These are phyloP conservation scores for Coccomyxa subellipsoidea DNA, from an alignment of 163 green algal species.

Conservation along the genomic window DNA sequence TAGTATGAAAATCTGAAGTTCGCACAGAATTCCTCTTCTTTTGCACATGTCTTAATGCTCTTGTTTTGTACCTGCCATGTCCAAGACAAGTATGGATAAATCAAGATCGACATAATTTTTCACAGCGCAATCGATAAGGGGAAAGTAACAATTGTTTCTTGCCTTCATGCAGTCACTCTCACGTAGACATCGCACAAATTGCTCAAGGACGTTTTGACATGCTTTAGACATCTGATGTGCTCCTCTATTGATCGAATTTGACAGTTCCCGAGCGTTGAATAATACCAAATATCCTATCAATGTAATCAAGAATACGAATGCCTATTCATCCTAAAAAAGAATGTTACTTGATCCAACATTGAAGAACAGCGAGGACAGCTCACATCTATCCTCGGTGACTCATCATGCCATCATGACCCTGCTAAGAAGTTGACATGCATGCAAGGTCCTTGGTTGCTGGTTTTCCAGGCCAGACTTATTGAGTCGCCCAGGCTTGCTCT, in stretches of 20 bases:
- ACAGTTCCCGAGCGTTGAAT: not conserved
- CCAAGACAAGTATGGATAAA: not conserved
- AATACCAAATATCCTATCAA: not conserved
- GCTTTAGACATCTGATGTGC: conserved; percentile 54
- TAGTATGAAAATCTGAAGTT: conserved; percentile 62
- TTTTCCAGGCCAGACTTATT: no score
- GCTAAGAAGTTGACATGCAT: no score
- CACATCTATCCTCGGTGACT: not conserved
- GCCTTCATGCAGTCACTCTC: conserved; percentile 72
- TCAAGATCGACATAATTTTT: not conserved
- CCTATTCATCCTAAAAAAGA: not conserved
- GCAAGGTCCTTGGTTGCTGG: no score
- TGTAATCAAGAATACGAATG: not conserved
- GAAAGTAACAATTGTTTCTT: not conserved
- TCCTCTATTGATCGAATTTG: not conserved
- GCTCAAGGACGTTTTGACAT: conserved; percentile 62
- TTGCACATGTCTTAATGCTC: conserved; percentile 59
- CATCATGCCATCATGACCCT: not conserved
- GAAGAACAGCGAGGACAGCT: not conserved
- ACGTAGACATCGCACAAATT: conserved; percentile 72
- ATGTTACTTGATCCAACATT: not conserved
- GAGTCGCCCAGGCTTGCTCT: no score
- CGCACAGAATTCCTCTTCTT: conserved; percentile 60
- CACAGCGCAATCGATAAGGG: no score
- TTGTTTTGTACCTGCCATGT: conserved; percentile 9